Percentiles rank a stretch among this genome's conserved stretches.
These are phyloP conservation scores for Brassica cretica DNA, from an alignment of 345 rosid genomes.

Conservation along the genomic window DNA sequence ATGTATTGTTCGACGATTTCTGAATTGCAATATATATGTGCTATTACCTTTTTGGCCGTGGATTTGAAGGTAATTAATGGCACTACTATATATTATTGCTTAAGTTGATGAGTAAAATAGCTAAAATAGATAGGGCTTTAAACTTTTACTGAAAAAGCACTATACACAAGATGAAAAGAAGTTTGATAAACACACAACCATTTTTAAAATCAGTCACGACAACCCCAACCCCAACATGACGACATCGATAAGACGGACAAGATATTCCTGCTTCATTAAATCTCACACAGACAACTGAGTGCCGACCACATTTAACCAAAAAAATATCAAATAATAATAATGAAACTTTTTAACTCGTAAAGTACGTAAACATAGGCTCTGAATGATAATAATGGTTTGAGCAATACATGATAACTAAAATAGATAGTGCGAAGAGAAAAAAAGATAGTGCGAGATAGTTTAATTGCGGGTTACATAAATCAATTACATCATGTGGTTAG, in stretches of 20 bases:
- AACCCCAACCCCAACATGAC: constrained; percentile 10
- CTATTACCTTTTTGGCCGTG: background rate
- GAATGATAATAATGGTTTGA: no score
- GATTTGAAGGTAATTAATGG: background rate
- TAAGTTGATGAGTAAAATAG: background rate
- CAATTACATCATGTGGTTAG: no score
- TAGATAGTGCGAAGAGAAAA: no score
- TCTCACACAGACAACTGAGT: constrained; percentile 8
- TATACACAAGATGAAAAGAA: background rate
- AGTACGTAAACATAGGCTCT: background rate
- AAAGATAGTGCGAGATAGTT: no score
- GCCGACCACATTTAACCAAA: background rate
- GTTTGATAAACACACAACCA: background rate
- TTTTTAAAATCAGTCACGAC: constrained; percentile 10
- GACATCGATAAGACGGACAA: constrained; percentile 28
- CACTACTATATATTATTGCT: background rate
- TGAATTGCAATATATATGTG: background rate
- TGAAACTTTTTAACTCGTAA: background rate
- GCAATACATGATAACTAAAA: no score
- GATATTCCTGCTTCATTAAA: constrained; percentile 18
- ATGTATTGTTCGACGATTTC: constrained; percentile 1
- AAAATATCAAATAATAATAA: background rate
- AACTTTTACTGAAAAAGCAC: background rate
- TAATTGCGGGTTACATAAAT: no score
- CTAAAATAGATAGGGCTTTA: background rate